Evolutionary conservation across 768 basidiomycete species (phyloP).

Genomic region (Lactifluus subvellereus): DNA sequence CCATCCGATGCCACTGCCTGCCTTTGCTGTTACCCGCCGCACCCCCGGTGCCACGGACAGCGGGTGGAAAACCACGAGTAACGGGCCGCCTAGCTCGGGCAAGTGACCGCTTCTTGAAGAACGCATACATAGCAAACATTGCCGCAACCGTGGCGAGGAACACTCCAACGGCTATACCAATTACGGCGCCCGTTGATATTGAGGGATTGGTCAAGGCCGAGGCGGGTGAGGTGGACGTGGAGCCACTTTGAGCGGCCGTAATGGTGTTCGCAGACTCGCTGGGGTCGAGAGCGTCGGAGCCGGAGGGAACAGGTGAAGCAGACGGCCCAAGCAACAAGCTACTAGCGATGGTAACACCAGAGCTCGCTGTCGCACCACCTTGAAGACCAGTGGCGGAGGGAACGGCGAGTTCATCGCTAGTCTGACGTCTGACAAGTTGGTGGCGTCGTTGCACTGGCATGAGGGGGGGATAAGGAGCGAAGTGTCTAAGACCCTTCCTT

Average conservation of each 20-base stretch:
- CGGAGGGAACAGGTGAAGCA: neutral
- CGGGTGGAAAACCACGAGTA: constrained; percentile 9
- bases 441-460: constrained; percentile 9
- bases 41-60: neutral
- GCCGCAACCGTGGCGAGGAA: constrained; percentile 9
- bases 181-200: constrained; percentile 17
- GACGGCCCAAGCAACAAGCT: constrained; percentile 10
- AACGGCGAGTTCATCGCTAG: no score
- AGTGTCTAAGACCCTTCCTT: constrained; percentile 10
- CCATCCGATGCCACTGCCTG: constrained; percentile 10
- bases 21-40: neutral
- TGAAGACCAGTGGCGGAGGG: constrained; percentile 11
- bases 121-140: constrained; percentile 12
- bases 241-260: neutral
- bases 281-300: neutral
- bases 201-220: neutral
- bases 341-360: neutral
- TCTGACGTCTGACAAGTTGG: constrained; percentile 11
- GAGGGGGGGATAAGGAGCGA: neutral
- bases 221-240: neutral
- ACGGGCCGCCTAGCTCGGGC: neutral
- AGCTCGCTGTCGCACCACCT: neutral
- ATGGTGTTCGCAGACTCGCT: neutral
- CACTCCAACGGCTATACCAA: constrained; percentile 17
- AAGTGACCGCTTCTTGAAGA: constrained; percentile 8